phyloP scores from a whole-genome alignment of 2,329 filamentous ascomycete species.

The Rhinocladiella similis region DNA sequence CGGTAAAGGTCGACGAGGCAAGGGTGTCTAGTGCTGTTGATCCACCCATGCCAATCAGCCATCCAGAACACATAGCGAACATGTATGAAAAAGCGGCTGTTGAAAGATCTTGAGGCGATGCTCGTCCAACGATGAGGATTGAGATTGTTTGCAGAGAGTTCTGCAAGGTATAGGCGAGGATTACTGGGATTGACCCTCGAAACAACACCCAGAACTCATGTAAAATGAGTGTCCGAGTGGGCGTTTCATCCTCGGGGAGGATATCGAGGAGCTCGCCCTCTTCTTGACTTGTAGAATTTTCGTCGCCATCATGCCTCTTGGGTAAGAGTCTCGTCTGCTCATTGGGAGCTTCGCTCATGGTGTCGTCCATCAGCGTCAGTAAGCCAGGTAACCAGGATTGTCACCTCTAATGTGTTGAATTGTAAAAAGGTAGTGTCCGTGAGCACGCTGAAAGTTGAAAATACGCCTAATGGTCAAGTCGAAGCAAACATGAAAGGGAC shows the following conservation, averaged over 20 bases:
- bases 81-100: slow-evolving; percentile 87
- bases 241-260: slow-evolving; percentile 28
- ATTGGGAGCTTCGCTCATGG: slow-evolving; percentile 32
- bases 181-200: slow-evolving; percentile 72
- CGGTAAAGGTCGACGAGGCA: slow-evolving; percentile 79
- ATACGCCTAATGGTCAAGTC: too few relatives aligned
- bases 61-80: slow-evolving; percentile 88
- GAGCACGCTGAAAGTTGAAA: too few relatives aligned
- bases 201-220: slow-evolving; percentile 68
- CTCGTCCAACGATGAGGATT: slow-evolving; percentile 75
- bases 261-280: slow-evolving; percentile 27
- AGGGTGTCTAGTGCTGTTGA: slow-evolving; percentile 85
- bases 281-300: slow-evolving; percentile 17
- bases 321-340: slow-evolving; percentile 47
- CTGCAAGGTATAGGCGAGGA: slow-evolving; percentile 80
- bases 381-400: not conserved
- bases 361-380: slow-evolving; percentile 9
- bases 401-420: too few relatives aligned
- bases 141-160: slow-evolving; percentile 83
- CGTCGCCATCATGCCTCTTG: slow-evolving; percentile 29
- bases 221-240: slow-evolving; percentile 42
- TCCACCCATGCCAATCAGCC: slow-evolving; percentile 82
- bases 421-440: too few relatives aligned
- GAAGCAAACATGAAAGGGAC: too few relatives aligned
- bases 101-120: slow-evolving; percentile 77